Percentiles rank a stretch among this genome's conserved stretches.
These are phyloP conservation scores for Lonicera japonica DNA, from an alignment of 129 eudicot species.

Conservation along the genomic window DNA sequence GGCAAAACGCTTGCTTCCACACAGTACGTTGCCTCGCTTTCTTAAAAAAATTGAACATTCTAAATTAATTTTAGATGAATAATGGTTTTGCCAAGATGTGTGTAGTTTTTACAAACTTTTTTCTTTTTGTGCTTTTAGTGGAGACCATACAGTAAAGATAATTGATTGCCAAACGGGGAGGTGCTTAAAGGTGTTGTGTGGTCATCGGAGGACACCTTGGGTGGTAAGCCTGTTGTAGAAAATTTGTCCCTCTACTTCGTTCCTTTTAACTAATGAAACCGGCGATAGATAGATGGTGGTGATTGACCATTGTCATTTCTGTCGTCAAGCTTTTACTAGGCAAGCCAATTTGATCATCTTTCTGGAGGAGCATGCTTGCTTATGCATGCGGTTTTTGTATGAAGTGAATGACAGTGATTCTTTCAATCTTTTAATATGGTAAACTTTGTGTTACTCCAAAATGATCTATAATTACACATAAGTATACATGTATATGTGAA, in stretches of 20 bases:
- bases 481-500: no score
- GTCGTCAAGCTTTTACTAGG: no score
- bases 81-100: neutral
- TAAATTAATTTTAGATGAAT: neutral
- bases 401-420: no score
- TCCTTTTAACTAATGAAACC: neutral
- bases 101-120: neutral
- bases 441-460: no score
- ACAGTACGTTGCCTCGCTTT: constrained; percentile 45
- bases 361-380: no score
- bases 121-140: constrained; percentile 40
- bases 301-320: neutral
- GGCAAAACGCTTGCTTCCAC: constrained; percentile 97
- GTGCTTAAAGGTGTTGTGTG: constrained; percentile 84
- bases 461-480: no score
- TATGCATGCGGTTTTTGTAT: no score
- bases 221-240: constrained; percentile 60
- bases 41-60: neutral
- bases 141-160: constrained; percentile 97
- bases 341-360: neutral
- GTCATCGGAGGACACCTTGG: constrained; percentile 99
- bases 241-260: neutral
- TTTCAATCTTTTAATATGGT: no score
- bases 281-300: neutral
- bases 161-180: constrained; percentile 84